Evolutionary conservation across 2,329 filamentous ascomycete species (phyloP).

Genomic region (Macroventuria anomochaeta): DNA sequence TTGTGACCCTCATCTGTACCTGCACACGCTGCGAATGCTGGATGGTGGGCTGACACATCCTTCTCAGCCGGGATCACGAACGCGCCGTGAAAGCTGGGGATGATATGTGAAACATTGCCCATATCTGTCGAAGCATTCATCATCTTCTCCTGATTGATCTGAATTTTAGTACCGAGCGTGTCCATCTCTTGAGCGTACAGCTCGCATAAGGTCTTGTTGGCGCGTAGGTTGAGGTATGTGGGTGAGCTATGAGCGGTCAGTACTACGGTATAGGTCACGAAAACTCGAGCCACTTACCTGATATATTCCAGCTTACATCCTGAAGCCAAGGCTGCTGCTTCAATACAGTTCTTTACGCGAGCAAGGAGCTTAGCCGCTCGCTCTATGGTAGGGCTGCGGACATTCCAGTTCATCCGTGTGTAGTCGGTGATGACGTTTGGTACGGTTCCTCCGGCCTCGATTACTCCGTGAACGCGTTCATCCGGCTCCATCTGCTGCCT

Average conservation of each 20-base stretch:
- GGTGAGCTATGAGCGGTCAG: slow-evolving; percentile 32
- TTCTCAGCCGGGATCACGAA: slow-evolving; percentile 53
- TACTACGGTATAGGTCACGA: not conserved
- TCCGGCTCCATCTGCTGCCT: slow-evolving; percentile 25
- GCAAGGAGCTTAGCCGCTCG: slow-evolving; percentile 23
- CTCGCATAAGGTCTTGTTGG: slow-evolving; percentile 55
- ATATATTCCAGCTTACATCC: slow-evolving; percentile 44
- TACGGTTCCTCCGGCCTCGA: slow-evolving; percentile 18
- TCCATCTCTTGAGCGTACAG: slow-evolving; percentile 56
- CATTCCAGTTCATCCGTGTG: slow-evolving; percentile 51
- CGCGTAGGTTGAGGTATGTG: slow-evolving; percentile 55
- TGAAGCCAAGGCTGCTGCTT: slow-evolving; percentile 24
- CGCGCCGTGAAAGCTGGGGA: slow-evolving; percentile 54
- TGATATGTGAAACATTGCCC: slow-evolving; percentile 25
- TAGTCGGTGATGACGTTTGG: slow-evolving; percentile 40
- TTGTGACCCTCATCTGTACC: slow-evolving; percentile 49
- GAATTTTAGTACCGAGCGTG: slow-evolving; percentile 46
- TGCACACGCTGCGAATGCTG: slow-evolving; percentile 55
- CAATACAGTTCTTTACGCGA: slow-evolving; percentile 47
- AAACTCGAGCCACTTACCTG: slow-evolving; percentile 33
- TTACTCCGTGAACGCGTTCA: slow-evolving; percentile 25
- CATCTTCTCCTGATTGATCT: slow-evolving; percentile 49
- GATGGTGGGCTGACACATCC: slow-evolving; percentile 50
- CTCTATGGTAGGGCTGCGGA: slow-evolving; percentile 46
- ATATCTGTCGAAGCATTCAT: slow-evolving; percentile 38